Percentiles rank a stretch among this genome's conserved stretches.
Conservation (phyloP, 2,329 filamentous ascomycete genomes). For the Calonectria pseudoturangicola region DNA sequence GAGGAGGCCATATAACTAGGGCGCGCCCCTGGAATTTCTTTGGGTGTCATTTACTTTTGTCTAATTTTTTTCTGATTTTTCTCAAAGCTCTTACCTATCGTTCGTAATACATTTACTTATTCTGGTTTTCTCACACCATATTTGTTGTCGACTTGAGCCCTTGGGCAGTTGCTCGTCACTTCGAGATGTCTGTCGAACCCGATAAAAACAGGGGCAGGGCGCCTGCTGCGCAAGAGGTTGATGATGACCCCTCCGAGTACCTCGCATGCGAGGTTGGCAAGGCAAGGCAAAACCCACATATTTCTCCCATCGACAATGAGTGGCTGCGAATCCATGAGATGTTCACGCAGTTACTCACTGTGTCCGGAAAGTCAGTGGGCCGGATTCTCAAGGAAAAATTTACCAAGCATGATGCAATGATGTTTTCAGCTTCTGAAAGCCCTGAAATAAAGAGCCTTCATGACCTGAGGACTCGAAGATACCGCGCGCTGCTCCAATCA, state of each 20-base stretch:
- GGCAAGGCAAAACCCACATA: slow-evolving; percentile 47
- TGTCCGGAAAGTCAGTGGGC: slow-evolving; percentile 49
- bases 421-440: slow-evolving; percentile 56
- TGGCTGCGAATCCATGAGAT: slow-evolving; percentile 54
- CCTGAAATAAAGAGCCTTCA: slow-evolving; percentile 58
- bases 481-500: slow-evolving; percentile 54
- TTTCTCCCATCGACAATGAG: slow-evolving; percentile 49
- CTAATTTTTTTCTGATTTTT: not conserved
- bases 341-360: slow-evolving; percentile 56
- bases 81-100: no score
- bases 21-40: not conserved
- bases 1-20: not conserved
- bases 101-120: no score
- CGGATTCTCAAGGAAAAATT: slow-evolving; percentile 60
- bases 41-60: not conserved
- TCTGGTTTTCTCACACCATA: no score
- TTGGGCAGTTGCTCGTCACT: not conserved
- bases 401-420: slow-evolving; percentile 57
- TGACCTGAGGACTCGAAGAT: slow-evolving; percentile 55
- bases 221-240: not conserved
- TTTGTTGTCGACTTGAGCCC: not conserved
- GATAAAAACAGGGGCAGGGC: not conserved
- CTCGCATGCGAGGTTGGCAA: slow-evolving; percentile 19
- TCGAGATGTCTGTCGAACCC: not conserved
- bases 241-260: not conserved